A percentile compares a stretch with the other conserved stretches of the same genome.
These are phyloP conservation scores for Colletotrichum kahawae DNA, from an alignment of 2,329 filamentous ascomycete genomes.

Conservation along the genomic window DNA sequence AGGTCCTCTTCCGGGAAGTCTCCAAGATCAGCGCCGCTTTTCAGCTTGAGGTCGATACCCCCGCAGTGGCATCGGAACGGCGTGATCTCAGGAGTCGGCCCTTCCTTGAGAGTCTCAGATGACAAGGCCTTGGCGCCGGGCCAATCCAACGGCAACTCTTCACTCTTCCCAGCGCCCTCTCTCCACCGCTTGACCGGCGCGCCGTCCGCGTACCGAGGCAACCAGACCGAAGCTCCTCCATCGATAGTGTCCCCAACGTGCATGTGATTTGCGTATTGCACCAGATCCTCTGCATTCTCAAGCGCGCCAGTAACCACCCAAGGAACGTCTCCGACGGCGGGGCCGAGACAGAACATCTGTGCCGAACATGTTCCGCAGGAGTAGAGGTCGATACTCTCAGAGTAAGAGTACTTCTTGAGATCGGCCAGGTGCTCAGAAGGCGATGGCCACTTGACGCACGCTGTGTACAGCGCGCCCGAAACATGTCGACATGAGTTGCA, in stretches of 20 bases:
- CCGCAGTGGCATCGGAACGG: constrained; percentile 50
- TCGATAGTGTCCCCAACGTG: constrained; percentile 57
- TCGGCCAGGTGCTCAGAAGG: constrained; percentile 27
- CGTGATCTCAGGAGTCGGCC: constrained; percentile 27
- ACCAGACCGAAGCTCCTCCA: constrained; percentile 55
- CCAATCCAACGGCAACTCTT: constrained; percentile 36
- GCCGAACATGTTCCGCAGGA: constrained; percentile 51
- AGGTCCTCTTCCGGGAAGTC: constrained; percentile 35
- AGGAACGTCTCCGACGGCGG: constrained; percentile 10
- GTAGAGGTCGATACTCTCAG: constrained; percentile 33
- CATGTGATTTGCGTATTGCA: constrained; percentile 41
- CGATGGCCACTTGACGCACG: constrained; percentile 40
- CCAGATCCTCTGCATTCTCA: constrained; percentile 33
- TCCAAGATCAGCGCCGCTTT: constrained; percentile 30
- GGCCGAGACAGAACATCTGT: constrained; percentile 43
- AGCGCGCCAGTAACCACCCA: constrained; percentile 44
- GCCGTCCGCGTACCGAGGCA: constrained; percentile 36
- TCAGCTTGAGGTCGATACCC: constrained; percentile 47
- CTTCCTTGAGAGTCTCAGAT: neutral
- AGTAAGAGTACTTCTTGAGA: constrained; percentile 43
- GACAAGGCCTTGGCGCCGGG: constrained; percentile 22
- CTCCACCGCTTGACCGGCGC: constrained; percentile 30
- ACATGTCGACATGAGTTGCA: constrained; percentile 54
- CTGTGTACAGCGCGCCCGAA: constrained; percentile 46
- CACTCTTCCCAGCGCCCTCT: constrained; percentile 23